phyloP scores from a whole-genome alignment of 306 rosid genomes.

The Sesbania bispinosa region DNA sequence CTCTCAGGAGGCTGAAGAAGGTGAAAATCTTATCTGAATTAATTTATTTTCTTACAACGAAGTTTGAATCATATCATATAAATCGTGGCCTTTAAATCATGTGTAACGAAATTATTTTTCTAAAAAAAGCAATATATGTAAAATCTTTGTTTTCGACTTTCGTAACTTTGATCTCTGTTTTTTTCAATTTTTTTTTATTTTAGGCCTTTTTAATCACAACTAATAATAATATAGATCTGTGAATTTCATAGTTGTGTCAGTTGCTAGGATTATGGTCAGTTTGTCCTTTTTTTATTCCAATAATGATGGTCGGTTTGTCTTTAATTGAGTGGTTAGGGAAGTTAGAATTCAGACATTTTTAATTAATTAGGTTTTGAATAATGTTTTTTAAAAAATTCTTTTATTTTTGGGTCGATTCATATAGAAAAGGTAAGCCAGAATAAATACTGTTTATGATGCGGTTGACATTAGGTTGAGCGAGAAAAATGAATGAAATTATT shows the following conservation, averaged over 20 bases:
- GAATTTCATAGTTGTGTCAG: not conserved
- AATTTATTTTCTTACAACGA: not conserved
- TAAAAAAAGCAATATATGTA: not conserved
- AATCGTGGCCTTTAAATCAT: not conserved
- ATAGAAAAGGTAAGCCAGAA: constrained; percentile 2
- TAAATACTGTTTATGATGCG: constrained; percentile 16
- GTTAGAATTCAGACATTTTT: not conserved
- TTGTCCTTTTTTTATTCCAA: not conserved
- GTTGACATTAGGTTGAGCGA: constrained; percentile 15
- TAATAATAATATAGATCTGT: not conserved
- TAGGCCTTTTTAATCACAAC: not conserved
- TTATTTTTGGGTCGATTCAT: not conserved
- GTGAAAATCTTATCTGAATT: constrained; percentile 33
- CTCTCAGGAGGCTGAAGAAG: constrained; percentile 38
- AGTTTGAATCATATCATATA: not conserved
- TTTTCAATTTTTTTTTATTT: not conserved
- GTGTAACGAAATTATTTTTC: not conserved
- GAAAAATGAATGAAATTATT: constrained; percentile 5
- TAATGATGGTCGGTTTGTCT: constrained; percentile 27
- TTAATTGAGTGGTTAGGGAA: constrained; percentile 32
- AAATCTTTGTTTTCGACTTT: not conserved
- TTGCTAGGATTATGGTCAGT: too few species aligned
- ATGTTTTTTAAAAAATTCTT: not conserved
- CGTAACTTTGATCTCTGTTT: not conserved
- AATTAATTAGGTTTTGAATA: constrained; percentile 16